A percentile compares a stretch with the other conserved stretches of the same genome.
Evolutionary conservation across 305 asterid genomes (phyloP).

Genomic region (Solanum chacoense): DNA sequence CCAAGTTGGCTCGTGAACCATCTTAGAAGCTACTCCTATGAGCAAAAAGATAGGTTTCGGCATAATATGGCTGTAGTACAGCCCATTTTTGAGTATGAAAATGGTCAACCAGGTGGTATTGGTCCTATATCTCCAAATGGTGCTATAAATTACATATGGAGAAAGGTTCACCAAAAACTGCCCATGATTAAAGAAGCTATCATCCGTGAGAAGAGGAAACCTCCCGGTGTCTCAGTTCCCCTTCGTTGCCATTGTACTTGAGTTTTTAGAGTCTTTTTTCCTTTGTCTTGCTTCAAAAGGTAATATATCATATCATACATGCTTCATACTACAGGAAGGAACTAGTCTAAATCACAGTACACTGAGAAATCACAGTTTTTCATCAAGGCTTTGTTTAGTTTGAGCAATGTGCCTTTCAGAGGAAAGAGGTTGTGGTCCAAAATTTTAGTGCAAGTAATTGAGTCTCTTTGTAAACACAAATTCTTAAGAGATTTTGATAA

Average conservation of each 20-base stretch:
- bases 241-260: slow-evolving; percentile 79
- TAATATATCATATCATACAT: not conserved
- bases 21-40: slow-evolving; percentile 44
- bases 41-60: slow-evolving; percentile 50
- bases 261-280: not conserved
- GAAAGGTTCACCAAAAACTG: slow-evolving; percentile 63
- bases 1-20: slow-evolving; percentile 70
- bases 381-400: not conserved
- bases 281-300: not conserved
- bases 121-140: slow-evolving; percentile 58
- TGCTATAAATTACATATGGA: slow-evolving; percentile 81
- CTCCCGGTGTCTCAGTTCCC: slow-evolving; percentile 59
- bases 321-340: not conserved
- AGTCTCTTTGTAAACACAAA: not conserved
- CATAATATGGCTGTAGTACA: slow-evolving; percentile 53
- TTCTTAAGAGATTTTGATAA: not conserved
- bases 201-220: slow-evolving; percentile 74
- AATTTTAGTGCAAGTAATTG: not conserved
- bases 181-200: slow-evolving; percentile 65
- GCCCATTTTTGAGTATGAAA: slow-evolving; percentile 52
- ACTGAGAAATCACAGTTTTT: not conserved
- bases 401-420: not conserved
- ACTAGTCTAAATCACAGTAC: not conserved
- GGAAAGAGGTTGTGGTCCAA: not conserved
- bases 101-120: slow-evolving; percentile 52